These are phyloP conservation scores for Aspergillus spinulosporus DNA, from an alignment of 2,329 filamentous ascomycete genomes.

Conservation along the genomic window DNA sequence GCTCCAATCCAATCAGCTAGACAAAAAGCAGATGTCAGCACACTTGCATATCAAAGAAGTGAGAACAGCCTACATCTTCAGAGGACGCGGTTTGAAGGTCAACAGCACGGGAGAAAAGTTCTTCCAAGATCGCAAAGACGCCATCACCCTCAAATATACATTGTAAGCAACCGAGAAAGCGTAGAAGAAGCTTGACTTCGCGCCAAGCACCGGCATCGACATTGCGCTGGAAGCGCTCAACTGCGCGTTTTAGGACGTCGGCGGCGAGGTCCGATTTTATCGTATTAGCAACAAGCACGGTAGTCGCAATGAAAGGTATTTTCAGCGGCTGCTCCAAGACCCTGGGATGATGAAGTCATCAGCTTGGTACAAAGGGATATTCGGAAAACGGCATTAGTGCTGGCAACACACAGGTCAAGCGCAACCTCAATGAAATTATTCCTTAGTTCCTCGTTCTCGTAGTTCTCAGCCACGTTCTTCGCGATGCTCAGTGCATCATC, in stretches of 20 bases:
- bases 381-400: background rate
- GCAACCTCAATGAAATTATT: conserved; percentile 71
- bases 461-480: conserved; percentile 75
- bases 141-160: conserved; percentile 78
- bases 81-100: conserved; percentile 90
- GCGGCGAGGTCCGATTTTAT: conserved; percentile 72
- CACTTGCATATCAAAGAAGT: background rate
- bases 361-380: conserved; percentile 1
- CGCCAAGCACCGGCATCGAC: conserved; percentile 79
- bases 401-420: conserved; percentile 64
- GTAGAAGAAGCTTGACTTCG: conserved; percentile 83
- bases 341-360: conserved; percentile 36
- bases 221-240: conserved; percentile 63
- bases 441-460: conserved; percentile 78
- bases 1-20: conserved; percentile 68
- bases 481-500: conserved; percentile 76
- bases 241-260: conserved; percentile 67
- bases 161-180: conserved; percentile 83
- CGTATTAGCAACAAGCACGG: conserved; percentile 76
- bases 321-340: conserved; percentile 91
- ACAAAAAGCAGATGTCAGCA: conserved; percentile 24
- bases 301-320: conserved; percentile 88
- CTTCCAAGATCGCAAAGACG: conserved; percentile 78
- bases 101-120: conserved; percentile 87
- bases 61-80: conserved; percentile 73